Evolutionary conservation across 129 eudicot genomes (phyloP), one percentile per base, ranked within the genome.

Genomic region (Helianthus tuberosus): DNA sequence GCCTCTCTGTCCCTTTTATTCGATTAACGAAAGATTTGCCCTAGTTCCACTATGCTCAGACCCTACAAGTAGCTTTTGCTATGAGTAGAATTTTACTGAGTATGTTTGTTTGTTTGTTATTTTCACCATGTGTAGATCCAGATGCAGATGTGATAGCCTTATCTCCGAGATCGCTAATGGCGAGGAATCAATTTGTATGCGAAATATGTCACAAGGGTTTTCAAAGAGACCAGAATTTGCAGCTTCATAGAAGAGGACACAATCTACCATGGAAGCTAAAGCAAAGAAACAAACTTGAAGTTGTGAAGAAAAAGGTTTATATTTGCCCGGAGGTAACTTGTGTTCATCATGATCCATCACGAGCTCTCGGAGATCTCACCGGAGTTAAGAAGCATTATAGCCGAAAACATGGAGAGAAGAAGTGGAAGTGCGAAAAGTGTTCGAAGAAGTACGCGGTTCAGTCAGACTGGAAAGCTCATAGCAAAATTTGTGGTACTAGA

Each of bases 391-490:
- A 91, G 17, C 97, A 91, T 64, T 91, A 39, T 74, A 84, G 90
- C 64, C 81, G 97, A 14, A 91, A 91, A 85, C 97, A 91, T 61
- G 97, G 97, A 0, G 97, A 91, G 87, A 91, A 91, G 84, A 91
- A 91, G 57, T 91, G 97, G 97, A 91, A 88, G 74, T 91, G 97
- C 41, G 97, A 91, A 51, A 91, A 91, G 50, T 91, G 97, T 54
- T 89, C 96, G 2, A 91, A 91, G 77, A 91, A 91, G 54, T 92
- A 92, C 15, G 97, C 97, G 2, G 97, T 89, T 67, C 97, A 89
- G 44, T 92, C 97, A 4, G 97, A 92, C 66, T 89, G 97, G 96
- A 92, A 92, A 73, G 97, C 97, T 77, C 97, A 92, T 77, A 76
- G 85, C 73, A 91, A 91, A 80, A 91, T 89, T 65, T 91, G 97